Conservation (phyloP, 768 basidiomycete genomes). For the Phlebiopsis flavidoalba region DNA sequence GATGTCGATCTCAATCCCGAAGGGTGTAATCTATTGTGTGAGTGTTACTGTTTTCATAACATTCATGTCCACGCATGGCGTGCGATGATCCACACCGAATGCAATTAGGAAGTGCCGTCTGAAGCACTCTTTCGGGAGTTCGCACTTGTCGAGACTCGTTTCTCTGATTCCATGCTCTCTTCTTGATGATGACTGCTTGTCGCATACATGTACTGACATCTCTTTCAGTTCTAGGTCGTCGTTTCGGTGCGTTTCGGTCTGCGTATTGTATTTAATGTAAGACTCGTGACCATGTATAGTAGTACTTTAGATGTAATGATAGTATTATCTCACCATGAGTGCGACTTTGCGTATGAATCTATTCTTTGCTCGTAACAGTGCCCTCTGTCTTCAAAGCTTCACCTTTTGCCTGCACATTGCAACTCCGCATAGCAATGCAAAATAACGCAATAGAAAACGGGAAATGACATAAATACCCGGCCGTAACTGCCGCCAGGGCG, state of each 20-base stretch:
- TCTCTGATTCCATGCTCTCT: slow-evolving; percentile 9
- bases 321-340: not conserved
- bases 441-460: no score
- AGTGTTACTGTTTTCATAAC: not conserved
- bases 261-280: no score
- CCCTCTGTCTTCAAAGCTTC: no score
- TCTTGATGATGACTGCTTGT: no score
- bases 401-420: no score
- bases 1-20: no score
- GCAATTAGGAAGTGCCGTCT: slow-evolving; percentile 30
- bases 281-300: not conserved
- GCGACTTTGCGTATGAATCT: no score
- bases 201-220: no score
- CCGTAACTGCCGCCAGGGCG: not conserved
- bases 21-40: not conserved
- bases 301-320: not conserved
- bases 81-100: slow-evolving; percentile 24
- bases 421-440: no score
- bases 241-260: no score
- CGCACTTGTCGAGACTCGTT: slow-evolving; percentile 15
- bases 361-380: no score
- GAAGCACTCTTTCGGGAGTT: slow-evolving; percentile 16
- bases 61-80: not conserved
- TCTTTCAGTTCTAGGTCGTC: no score
- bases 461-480: not conserved